These are phyloP conservation scores for Citrus trifoliata DNA, from an alignment of 345 rosid genomes.

Conservation along the genomic window DNA sequence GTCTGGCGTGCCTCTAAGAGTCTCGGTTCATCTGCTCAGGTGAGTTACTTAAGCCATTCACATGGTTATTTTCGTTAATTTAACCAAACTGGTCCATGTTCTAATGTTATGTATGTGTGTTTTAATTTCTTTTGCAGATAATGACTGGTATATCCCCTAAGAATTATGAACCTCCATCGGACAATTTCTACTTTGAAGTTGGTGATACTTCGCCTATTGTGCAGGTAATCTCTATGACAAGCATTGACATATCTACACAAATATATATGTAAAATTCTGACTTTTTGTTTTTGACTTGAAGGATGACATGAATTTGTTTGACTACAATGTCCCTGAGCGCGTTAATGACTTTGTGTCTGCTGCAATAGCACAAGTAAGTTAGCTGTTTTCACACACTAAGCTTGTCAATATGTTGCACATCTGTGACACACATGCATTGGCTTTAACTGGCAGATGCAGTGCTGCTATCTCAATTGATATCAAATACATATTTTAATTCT, in stretches of 20 bases:
- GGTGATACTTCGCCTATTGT: constrained; percentile 38
- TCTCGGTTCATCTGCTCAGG: constrained; percentile 55
- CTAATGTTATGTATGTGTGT: not conserved
- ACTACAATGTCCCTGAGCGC: constrained; percentile 50
- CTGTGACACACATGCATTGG: not conserved
- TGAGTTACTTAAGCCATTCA: constrained; percentile 2
- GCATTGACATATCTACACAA: not conserved
- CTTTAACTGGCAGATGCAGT: not conserved
- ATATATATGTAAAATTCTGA: constrained; percentile 4
- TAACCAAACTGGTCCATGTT: not conserved
- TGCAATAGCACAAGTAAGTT: constrained; percentile 46
- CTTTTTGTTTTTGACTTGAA: constrained; percentile 15
- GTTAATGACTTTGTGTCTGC: constrained; percentile 51
- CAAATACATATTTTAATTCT: not conserved
- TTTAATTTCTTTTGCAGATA: constrained; percentile 26
- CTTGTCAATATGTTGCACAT: not conserved
- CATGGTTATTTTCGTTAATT: not conserved
- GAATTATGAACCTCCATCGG: constrained; percentile 50
- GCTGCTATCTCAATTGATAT: not conserved
- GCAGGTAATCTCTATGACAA: constrained; percentile 32
- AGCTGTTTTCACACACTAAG: not conserved
- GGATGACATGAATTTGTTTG: constrained; percentile 46
- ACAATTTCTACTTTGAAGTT: constrained; percentile 45
- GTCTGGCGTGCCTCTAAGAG: constrained; percentile 54
- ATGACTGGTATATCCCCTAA: constrained; percentile 51